phyloP scores from a whole-genome alignment of 495 filamentous ascomycete genomes.

The Daldinia bambusicola region DNA sequence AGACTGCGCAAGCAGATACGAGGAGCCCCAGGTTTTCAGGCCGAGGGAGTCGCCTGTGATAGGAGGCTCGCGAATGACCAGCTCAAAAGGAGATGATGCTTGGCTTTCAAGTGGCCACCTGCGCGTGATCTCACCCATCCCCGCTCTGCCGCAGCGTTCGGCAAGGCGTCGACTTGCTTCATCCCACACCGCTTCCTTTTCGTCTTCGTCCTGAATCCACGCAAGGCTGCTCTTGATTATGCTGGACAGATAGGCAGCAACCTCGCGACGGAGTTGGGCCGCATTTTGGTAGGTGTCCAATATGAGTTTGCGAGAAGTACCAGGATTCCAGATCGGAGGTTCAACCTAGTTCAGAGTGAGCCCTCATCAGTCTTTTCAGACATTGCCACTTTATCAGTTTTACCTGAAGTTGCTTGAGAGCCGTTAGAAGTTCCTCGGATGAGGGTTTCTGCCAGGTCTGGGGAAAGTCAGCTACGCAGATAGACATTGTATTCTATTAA shows the following conservation, averaged over 20 bases:
- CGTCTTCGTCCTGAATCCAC: slow-evolving; percentile 79
- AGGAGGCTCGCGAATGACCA: slow-evolving; percentile 84
- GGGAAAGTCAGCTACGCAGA: slow-evolving; percentile 49
- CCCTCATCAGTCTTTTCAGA: not conserved
- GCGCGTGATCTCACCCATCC: slow-evolving; percentile 80
- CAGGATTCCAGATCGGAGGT: slow-evolving; percentile 55
- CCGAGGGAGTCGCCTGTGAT: slow-evolving; percentile 88
- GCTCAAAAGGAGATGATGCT: slow-evolving; percentile 56
- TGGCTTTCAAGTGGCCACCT: slow-evolving; percentile 69
- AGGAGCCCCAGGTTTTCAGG: slow-evolving; percentile 91
- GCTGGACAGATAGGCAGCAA: slow-evolving; percentile 72
- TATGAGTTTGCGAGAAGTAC: slow-evolving; percentile 45
- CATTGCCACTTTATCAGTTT: not conserved
- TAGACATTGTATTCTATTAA: slow-evolving; percentile 30
- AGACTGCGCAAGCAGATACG: slow-evolving; percentile 83
- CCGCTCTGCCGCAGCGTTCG: slow-evolving; percentile 81
- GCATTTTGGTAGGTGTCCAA: slow-evolving; percentile 46
- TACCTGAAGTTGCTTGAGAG: slow-evolving; percentile 53
- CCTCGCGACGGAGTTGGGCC: slow-evolving; percentile 51
- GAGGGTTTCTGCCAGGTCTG: slow-evolving; percentile 60
- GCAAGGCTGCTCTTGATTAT: slow-evolving; percentile 77
- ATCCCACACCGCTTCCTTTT: slow-evolving; percentile 81
- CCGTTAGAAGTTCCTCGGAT: slow-evolving; percentile 49
- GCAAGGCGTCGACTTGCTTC: slow-evolving; percentile 78
- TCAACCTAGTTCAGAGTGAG: slow-evolving; percentile 42